Evolutionary conservation across 495 filamentous ascomycete species (phyloP).

Genomic region (Aspergillus bridgeri): DNA sequence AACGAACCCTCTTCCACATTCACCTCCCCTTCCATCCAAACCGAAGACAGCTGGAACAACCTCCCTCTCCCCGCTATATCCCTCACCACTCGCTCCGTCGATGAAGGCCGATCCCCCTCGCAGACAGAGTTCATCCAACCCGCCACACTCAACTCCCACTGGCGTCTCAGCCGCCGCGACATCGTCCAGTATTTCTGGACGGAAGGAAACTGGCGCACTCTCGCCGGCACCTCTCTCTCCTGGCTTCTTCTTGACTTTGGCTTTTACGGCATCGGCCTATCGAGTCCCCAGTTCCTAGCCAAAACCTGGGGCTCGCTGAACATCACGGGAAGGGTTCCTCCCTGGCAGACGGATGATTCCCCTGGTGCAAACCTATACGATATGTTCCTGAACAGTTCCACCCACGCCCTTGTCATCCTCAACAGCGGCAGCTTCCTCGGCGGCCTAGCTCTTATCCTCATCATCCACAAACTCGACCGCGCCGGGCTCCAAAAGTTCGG

Average conservation of each 20-base stretch:
- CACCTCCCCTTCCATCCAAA: slow-evolving; percentile 7
- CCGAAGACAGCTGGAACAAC: slow-evolving; percentile 12
- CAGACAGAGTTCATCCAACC: slow-evolving; percentile 28
- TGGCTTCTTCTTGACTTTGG: slow-evolving; percentile 56
- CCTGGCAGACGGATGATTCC: slow-evolving; percentile 36
- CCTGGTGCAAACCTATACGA: slow-evolving; percentile 33
- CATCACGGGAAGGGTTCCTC: slow-evolving; percentile 27
- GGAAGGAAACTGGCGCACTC: slow-evolving; percentile 50
- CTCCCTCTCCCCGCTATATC: slow-evolving; percentile 22
- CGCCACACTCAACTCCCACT: slow-evolving; percentile 42
- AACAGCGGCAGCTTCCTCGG: slow-evolving; percentile 48
- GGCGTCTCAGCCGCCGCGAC: slow-evolving; percentile 39
- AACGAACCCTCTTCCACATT: slow-evolving; percentile 18
- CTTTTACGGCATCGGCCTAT: slow-evolving; percentile 56
- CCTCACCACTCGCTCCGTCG: slow-evolving; percentile 25
- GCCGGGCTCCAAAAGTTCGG: slow-evolving; percentile 46
- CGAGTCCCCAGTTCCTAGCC: slow-evolving; percentile 39
- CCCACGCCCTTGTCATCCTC: slow-evolving; percentile 38
- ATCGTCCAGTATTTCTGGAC: slow-evolving; percentile 47
- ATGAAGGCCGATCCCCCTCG: slow-evolving; percentile 17
- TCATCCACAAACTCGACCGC: slow-evolving; percentile 46
- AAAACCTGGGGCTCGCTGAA: slow-evolving; percentile 42
- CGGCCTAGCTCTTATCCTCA: slow-evolving; percentile 39
- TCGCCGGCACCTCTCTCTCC: slow-evolving; percentile 44
- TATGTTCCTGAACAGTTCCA: slow-evolving; percentile 40